A percentile compares a stretch with the other conserved stretches of the same genome.
phyloP scores from a whole-genome alignment of 495 filamentous ascomycete species.

The Trichoderma virens region DNA sequence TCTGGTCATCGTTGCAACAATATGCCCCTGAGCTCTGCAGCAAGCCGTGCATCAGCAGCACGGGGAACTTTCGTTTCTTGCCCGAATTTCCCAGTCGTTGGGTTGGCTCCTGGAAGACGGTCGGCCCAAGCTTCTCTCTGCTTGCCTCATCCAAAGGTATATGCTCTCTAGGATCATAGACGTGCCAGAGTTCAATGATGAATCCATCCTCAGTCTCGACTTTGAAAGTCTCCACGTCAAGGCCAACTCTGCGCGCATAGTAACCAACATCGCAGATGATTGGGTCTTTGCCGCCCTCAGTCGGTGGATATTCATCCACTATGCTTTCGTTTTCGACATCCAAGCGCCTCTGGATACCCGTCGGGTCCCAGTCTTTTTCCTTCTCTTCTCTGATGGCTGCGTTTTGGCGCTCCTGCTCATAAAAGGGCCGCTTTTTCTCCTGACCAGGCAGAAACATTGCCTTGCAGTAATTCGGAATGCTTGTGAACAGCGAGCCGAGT shows the following conservation, averaged over 20 bases:
- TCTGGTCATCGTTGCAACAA: slow-evolving; percentile 84
- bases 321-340: slow-evolving; percentile 29
- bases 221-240: slow-evolving; percentile 75
- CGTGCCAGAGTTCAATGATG: slow-evolving; percentile 78
- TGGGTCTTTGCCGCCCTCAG: slow-evolving; percentile 73
- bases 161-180: slow-evolving; percentile 79
- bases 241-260: slow-evolving; percentile 80
- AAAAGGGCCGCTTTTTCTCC: slow-evolving; percentile 54
- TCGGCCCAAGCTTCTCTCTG: slow-evolving; percentile 32
- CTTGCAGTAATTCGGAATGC: slow-evolving; percentile 42
- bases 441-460: slow-evolving; percentile 44
- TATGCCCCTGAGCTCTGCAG: slow-evolving; percentile 84
- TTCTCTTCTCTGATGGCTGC: slow-evolving; percentile 28
- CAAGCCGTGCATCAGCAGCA: slow-evolving; percentile 82
- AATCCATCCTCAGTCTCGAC: slow-evolving; percentile 96
- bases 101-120: slow-evolving; percentile 26
- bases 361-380: slow-evolving; percentile 47
- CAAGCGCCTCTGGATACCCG: slow-evolving; percentile 50
- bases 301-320: slow-evolving; percentile 54
- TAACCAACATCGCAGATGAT: slow-evolving; percentile 74
- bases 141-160: slow-evolving; percentile 31
- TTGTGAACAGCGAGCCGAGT: slow-evolving; percentile 59
- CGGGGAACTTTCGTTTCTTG: slow-evolving; percentile 65
- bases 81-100: slow-evolving; percentile 16
- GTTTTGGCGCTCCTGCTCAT: slow-evolving; percentile 50